A percentile compares a stretch with the other conserved stretches of the same genome.
Conservation (phyloP, 495 filamentous ascomycete species). For the Trichoderma orchidacearum region DNA sequence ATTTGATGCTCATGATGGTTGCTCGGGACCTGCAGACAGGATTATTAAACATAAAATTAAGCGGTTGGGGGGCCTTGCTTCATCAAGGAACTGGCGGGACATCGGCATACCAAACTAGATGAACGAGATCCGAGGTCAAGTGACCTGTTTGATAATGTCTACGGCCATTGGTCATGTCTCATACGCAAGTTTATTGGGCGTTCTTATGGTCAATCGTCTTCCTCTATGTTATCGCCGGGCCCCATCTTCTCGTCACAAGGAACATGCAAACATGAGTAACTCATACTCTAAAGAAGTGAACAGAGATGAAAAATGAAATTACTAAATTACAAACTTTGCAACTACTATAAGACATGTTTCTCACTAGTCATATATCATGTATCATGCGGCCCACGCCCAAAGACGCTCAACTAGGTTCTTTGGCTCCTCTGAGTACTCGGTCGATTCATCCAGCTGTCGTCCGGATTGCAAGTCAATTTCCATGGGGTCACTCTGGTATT, state of each 20-base stretch:
- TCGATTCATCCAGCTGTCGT: background rate
- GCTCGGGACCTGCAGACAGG: background rate
- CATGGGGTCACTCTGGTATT: background rate
- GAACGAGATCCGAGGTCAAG: no score
- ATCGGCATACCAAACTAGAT: no score
- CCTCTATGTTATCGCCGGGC: no score
- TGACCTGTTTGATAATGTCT: no score
- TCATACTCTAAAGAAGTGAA: background rate
- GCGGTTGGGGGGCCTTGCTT: background rate
- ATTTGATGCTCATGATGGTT: background rate
- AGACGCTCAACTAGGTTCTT: background rate
- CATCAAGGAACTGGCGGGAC: background rate
- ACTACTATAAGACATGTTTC: background rate
- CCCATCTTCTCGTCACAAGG: no score
- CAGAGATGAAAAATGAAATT: background rate
- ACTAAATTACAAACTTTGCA: background rate
- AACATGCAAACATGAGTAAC: no score
- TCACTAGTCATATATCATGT: background rate
- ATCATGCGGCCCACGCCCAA: background rate
- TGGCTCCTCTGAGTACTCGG: background rate
- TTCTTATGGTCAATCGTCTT: no score
- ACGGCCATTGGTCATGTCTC: no score
- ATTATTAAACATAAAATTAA: background rate
- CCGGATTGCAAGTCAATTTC: background rate
- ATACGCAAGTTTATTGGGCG: no score